Base-by-base conservation (phyloP, 805 yeast genomes). In the Metschnikowia noctiluminum region DNA sequence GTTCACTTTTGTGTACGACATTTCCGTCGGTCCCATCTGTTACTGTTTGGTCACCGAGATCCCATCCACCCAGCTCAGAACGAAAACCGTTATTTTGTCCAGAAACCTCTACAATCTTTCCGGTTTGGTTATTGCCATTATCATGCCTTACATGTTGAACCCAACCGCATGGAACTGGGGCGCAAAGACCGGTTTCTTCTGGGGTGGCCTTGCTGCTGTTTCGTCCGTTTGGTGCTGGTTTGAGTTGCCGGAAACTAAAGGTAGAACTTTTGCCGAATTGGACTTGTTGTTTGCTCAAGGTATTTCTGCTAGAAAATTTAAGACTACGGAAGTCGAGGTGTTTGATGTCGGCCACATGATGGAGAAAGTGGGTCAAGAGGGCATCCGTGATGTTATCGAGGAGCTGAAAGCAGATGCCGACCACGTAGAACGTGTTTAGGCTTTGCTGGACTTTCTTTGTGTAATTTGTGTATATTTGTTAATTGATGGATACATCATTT, bases 241-340 rank as follows among this genome's bases (percentile, higher is more conserved):
- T 62, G 74, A 77, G 44, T 66, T 81, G 45, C 87, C 88, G 8
- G 88, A 83, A 62, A 78, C 85, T 31, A 70, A 70, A 54, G 76
- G 73, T 43, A 71, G 82, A 61, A 79, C 86, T 0, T 80, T 69
- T 59, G 83, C 80, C 44, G 87, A 83, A 58, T 66, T 83, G 58
- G 86, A 82, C 63, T 65, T 68, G 44, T 64, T 82, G 67, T 83
- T 81, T 63, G 68, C 52, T 14, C 46, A 61, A 15, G 50, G 56
- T 3, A 62, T 70, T 35, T 53, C 62, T 10, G 79, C 82, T 7
- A 74, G 81, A 63, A 64, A 71, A 56, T 77, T 77, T 64, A 64
- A 62, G 47, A 44, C 46, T 31, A 66, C 76, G 30, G 64, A 64
- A 34, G 76, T 70, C 43, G 68, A 70, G 12, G 74, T 72, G 16